Percentiles rank a stretch among this genome's conserved stretches.
Conservation (phyloP, 2,329 filamentous ascomycete genomes). For the Xylariaceae sp. region DNA sequence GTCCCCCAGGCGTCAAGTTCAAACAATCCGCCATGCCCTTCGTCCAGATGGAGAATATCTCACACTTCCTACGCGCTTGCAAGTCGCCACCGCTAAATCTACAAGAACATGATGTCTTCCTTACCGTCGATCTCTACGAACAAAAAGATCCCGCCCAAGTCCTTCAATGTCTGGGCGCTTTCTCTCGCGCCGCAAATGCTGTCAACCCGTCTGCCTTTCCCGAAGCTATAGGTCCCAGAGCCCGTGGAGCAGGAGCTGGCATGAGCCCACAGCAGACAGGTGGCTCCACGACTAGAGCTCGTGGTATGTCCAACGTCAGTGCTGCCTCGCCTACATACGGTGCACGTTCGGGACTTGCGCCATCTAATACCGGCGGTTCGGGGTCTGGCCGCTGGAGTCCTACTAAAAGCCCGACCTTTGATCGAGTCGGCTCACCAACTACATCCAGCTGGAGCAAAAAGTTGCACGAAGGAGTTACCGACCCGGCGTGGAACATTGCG, state of each 20-base stretch:
- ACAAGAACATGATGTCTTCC: slow-evolving; percentile 89
- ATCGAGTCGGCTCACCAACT: slow-evolving; percentile 48
- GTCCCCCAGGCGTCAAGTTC: slow-evolving; percentile 77
- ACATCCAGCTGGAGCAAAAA: slow-evolving; percentile 90
- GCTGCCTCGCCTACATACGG: slow-evolving; percentile 52
- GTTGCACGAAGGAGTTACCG: slow-evolving; percentile 72
- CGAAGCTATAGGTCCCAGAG: slow-evolving; percentile 69
- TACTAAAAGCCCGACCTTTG: slow-evolving; percentile 55
- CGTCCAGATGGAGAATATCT: slow-evolving; percentile 99
- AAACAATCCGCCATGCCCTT: slow-evolving; percentile 95
- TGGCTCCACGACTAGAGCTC: slow-evolving; percentile 42
- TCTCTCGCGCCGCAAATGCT: slow-evolving; percentile 79
- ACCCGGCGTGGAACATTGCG: slow-evolving; percentile 95
- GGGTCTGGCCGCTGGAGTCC: slow-evolving; percentile 58
- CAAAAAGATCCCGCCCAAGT: slow-evolving; percentile 95
- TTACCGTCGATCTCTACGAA: slow-evolving; percentile 95
- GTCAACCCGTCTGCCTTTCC: slow-evolving; percentile 73
- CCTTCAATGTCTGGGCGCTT: slow-evolving; percentile 84
- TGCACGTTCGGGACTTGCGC: slow-evolving; percentile 37
- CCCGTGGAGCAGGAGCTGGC: slow-evolving; percentile 45
- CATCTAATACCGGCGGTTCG: slow-evolving; percentile 52
- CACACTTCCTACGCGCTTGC: slow-evolving; percentile 87
- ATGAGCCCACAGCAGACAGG: slow-evolving; percentile 67
- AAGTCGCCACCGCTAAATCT: slow-evolving; percentile 80
- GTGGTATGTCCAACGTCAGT: slow-evolving; percentile 55